Base-by-base conservation (phyloP, 2,329 filamentous ascomycete species). In the Diaporthe sp. region DNA sequence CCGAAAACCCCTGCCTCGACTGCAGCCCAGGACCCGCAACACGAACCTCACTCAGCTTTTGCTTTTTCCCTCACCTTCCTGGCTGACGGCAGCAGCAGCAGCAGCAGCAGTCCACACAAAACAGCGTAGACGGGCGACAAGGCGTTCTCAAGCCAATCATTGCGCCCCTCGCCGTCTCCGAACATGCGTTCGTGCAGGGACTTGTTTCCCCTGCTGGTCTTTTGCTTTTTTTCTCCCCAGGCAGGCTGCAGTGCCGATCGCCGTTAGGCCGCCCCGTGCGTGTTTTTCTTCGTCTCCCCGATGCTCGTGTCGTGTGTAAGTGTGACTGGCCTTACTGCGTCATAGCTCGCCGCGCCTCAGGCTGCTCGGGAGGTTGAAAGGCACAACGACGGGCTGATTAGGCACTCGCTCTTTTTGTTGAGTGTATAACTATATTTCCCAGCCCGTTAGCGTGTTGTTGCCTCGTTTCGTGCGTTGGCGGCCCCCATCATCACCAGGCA, bases 401-500 rank as follows among this genome's bases (percentile, higher is more conserved):
- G n/a, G 45, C 4, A 7, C 15, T n/a, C 45, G 7, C 45, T 38
- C 35, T 13, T 64, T 22, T 45, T 35, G 33, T 54, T 64, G 40
- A 10, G 17, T 28, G 47, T 54, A 54, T 40, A 40, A 6, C 54
- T 67, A 28, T 28, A 54, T 25, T 8, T 54, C n/a, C 64, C n/a
- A 8, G 45, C n/a, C n/a, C 19, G n/a, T 68, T 68, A 54, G 64
- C 64, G 64, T 40, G 17, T 54, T 52, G 64, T 68, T 68, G 64
- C 64, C 64, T 68, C 15, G 15, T 54, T 30, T 40, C 25, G 15
- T 40, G n/a, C 42, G 28, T 38, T 28, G 47, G 47, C 45, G 47
- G 45, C 64, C 64, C 64, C 64, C 64, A 68, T 40, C 64, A 68
- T 40, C 33, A 8, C 64, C 33, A 54, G 64, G 64, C 64, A 68